Evolutionary conservation across 768 basidiomycete species (phyloP).

Genomic region (Boletus rex-veris): DNA sequence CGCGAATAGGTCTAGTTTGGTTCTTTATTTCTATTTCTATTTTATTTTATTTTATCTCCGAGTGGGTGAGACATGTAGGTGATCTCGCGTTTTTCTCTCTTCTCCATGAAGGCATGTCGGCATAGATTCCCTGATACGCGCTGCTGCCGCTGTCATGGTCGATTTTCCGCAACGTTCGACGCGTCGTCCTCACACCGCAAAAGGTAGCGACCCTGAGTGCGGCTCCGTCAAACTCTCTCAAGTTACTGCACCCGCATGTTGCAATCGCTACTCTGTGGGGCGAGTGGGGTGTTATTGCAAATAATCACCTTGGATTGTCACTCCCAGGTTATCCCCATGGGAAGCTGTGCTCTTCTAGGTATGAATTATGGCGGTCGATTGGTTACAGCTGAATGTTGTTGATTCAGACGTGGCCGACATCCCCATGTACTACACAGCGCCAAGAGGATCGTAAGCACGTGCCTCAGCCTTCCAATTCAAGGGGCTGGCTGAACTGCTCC

Average conservation of each 20-base stretch:
- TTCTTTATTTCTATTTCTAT: too few species aligned
- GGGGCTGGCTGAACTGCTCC: neutral
- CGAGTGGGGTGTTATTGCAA: too few species aligned
- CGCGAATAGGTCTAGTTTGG: neutral
- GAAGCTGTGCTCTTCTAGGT: too few species aligned
- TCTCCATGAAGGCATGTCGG: slow-evolving; percentile 1
- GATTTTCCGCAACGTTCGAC: neutral
- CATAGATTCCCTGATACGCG: slow-evolving; percentile 1
- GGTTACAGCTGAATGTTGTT: neutral
- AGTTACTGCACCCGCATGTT: too few species aligned
- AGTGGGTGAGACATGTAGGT: too few species aligned
- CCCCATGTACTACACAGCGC: too few species aligned
- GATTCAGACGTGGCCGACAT: too few species aligned
- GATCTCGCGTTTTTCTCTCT: too few species aligned
- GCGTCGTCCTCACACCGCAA: neutral
- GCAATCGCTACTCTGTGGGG: too few species aligned
- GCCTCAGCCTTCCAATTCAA: too few species aligned
- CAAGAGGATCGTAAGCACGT: neutral
- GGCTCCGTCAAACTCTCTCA: neutral
- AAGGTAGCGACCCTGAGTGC: neutral
- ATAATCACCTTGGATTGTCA: too few species aligned
- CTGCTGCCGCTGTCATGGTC: neutral
- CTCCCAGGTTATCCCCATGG: too few species aligned
- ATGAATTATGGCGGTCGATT: neutral
- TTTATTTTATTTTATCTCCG: neutral